Conservation (phyloP, 345 rosid species). For the Citrus cavaleriei region DNA sequence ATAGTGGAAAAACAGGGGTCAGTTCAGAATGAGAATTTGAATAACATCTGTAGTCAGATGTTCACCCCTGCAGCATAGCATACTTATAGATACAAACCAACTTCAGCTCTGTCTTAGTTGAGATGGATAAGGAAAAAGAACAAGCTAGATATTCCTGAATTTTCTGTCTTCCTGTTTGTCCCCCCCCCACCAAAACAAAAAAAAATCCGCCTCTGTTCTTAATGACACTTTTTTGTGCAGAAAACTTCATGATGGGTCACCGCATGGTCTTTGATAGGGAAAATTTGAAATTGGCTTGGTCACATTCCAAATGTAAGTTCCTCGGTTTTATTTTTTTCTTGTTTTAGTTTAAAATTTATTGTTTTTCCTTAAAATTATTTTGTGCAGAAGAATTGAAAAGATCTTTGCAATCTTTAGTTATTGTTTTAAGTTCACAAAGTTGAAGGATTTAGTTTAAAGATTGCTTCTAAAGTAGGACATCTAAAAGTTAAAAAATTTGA, state of each 20-base stretch:
- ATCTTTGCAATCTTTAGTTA: background rate
- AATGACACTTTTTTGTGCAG: slow-evolving; percentile 25
- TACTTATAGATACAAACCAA: background rate
- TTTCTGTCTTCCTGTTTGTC: background rate
- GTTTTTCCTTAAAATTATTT: background rate
- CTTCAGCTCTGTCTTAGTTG: background rate
- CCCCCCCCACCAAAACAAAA: background rate
- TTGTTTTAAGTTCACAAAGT: background rate
- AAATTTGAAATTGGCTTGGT: slow-evolving; percentile 37
- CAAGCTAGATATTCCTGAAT: background rate
- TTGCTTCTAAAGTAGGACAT: background rate
- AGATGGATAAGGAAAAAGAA: background rate
- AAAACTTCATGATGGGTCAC: slow-evolving; percentile 40
- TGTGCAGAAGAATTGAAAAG: background rate
- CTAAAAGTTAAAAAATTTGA: background rate
- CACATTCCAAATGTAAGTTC: slow-evolving; percentile 37
- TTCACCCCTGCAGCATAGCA: background rate
- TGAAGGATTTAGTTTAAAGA: background rate
- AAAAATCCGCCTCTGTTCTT: background rate
- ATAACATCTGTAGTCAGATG: background rate
- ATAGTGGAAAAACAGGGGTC: too few relatives aligned
- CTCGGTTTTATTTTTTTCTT: background rate
- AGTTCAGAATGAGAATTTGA: too few relatives aligned
- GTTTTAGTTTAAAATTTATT: background rate
- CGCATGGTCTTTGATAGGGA: slow-evolving; percentile 36